Conservation (phyloP, 495 filamentous ascomycete genomes). For the Rhypophila decipiens region DNA sequence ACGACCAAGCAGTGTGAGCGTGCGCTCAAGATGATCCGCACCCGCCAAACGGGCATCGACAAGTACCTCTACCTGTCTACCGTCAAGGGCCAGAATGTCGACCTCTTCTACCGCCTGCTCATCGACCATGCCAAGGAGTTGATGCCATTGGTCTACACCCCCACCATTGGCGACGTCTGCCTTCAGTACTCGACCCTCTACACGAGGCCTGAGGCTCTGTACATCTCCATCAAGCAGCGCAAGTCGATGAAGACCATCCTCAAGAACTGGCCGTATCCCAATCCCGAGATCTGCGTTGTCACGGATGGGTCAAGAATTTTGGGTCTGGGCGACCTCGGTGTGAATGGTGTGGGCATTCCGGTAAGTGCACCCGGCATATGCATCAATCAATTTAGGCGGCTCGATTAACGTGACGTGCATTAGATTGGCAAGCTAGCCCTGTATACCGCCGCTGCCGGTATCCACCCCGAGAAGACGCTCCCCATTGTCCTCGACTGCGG, state of each 20-base stretch:
- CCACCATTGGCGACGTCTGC: conserved; percentile 95
- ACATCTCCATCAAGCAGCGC: conserved; percentile 85
- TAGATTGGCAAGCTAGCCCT: conserved; percentile 80
- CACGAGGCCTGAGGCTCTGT: conserved; percentile 89
- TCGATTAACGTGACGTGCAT: conserved; percentile 20
- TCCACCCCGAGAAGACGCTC: conserved; percentile 84
- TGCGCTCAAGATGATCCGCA: conserved; percentile 60
- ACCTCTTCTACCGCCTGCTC: conserved; percentile 91
- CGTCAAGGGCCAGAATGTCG: conserved; percentile 80
- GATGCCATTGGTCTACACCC: conserved; percentile 95
- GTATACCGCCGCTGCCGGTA: conserved; percentile 94
- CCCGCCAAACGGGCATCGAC: conserved; percentile 76
- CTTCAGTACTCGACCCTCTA: conserved; percentile 93
- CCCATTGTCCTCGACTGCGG: conserved; percentile 89
- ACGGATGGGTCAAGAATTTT: conserved; percentile 97
- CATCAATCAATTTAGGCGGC: background rate
- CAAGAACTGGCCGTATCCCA: conserved; percentile 78
- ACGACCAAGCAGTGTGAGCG: conserved; percentile 46
- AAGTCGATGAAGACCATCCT: conserved; percentile 78
- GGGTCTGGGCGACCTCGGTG: conserved; percentile 89
- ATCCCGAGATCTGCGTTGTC: conserved; percentile 93
- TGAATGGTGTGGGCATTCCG: conserved; percentile 97
- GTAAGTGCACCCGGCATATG: conserved; percentile 47
- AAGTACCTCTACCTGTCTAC: conserved; percentile 91
- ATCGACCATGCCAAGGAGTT: conserved; percentile 86